Evolutionary conservation across 192 early-diverging fungal species (phyloP).

Genomic region (Linnemannia hyalina): DNA sequence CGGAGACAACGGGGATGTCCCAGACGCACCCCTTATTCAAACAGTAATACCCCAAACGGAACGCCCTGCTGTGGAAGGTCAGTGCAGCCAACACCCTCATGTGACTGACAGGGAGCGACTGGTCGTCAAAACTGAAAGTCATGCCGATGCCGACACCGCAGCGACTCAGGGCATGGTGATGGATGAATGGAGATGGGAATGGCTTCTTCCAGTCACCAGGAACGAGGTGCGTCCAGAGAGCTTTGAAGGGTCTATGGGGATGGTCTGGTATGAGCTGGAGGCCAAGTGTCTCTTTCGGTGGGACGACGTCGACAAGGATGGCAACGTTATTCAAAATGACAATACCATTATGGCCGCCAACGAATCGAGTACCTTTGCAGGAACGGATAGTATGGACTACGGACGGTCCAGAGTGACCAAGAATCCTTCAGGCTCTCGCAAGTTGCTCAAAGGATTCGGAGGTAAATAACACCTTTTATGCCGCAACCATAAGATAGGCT

Average conservation of each 20-base stretch:
- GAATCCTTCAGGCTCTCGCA: conserved; percentile 7
- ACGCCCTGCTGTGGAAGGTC: neutral
- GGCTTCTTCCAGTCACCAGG: conserved; percentile 36
- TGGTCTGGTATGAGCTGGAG: conserved; percentile 52
- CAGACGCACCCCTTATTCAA: neutral
- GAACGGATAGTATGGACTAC: neutral
- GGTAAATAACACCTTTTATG: conserved; percentile 2
- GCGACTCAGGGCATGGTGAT: neutral
- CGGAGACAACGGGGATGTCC: neutral
- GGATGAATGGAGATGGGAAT: conserved; percentile 54
- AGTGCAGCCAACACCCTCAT: neutral
- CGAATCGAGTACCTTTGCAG: neutral
- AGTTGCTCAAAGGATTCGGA: conserved; percentile 26
- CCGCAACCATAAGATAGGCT: neutral
- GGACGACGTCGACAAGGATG: conserved; percentile 35
- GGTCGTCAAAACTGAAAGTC: neutral
- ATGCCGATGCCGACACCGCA: neutral
- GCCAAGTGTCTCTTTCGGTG: conserved; percentile 50
- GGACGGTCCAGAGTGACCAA: neutral
- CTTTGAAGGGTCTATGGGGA: conserved; percentile 44
- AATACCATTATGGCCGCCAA: neutral
- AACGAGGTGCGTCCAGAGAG: conserved; percentile 37
- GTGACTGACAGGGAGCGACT: neutral
- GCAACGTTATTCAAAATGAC: neutral
- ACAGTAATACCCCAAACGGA: neutral